phyloP scores from a whole-genome alignment of 371 early-diverging fungal genomes.

The Nematocida sp. region DNA sequence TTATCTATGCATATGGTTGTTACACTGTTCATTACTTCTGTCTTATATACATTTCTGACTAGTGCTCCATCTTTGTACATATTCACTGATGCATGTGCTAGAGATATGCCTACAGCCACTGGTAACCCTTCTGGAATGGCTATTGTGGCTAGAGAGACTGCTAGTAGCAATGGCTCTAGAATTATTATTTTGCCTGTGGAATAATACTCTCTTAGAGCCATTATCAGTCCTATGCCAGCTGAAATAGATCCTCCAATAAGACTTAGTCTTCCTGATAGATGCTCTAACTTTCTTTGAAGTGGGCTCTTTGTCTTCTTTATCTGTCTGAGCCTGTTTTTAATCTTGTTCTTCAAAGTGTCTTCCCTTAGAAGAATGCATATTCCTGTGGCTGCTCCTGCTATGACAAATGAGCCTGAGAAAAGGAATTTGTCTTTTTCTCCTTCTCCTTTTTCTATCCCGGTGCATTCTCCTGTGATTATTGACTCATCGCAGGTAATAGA shows the following conservation, averaged over 20 bases:
- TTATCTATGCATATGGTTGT: conserved; percentile 92
- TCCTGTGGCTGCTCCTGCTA: conserved; percentile 75
- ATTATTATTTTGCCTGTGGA: neutral
- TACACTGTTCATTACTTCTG: conserved; percentile 89
- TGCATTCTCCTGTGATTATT: conserved; percentile 87
- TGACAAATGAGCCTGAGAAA: conserved; percentile 83
- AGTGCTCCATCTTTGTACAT: conserved; percentile 92
- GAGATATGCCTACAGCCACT: conserved; percentile 86
- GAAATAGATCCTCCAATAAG: neutral
- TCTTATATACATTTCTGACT: conserved; percentile 77
- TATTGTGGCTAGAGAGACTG: conserved; percentile 93
- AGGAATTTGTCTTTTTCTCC: conserved; percentile 71
- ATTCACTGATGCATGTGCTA: conserved; percentile 84
- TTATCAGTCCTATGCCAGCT: neutral
- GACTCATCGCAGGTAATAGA: conserved; percentile 81
- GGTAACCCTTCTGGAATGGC: conserved; percentile 95
- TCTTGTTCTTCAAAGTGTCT: conserved; percentile 71
- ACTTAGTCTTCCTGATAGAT: neutral
- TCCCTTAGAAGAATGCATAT: conserved; percentile 77
- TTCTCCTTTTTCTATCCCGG: conserved; percentile 73
- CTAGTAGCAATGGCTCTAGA: conserved; percentile 67
- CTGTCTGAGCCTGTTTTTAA: conserved; percentile 66
- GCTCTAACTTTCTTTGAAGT: conserved; percentile 24
- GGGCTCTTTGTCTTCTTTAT: neutral
- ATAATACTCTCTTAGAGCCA: neutral